Conservation (phyloP, 257 asterid species). For the Anisodus tanguticus region DNA sequence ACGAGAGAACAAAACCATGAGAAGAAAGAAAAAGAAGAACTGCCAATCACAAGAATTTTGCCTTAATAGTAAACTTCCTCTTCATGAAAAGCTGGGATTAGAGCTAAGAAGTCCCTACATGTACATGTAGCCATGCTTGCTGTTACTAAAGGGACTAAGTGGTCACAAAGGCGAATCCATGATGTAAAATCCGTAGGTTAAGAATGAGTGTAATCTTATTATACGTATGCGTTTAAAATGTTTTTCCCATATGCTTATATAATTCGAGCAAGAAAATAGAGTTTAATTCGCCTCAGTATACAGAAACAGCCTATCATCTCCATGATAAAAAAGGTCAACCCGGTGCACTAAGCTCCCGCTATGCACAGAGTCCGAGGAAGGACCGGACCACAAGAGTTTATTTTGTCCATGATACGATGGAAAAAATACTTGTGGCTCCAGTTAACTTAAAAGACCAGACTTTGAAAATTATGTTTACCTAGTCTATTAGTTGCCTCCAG, state of each 20-base stretch:
- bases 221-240: background rate
- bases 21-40: background rate
- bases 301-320: background rate
- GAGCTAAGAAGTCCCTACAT: background rate
- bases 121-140: background rate
- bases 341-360: too few relatives aligned
- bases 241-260: background rate
- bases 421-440: background rate
- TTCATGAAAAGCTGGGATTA: background rate
- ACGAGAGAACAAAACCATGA: background rate
- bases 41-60: too few relatives aligned
- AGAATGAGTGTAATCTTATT: background rate
- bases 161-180: background rate
- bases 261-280: background rate
- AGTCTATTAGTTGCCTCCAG: background rate
- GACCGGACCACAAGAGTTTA: too few relatives aligned
- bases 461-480: slow-evolving; percentile 11
- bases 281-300: background rate
- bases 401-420: background rate
- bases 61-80: background rate
- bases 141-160: background rate
- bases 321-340: too few relatives aligned
- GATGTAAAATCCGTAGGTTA: background rate
- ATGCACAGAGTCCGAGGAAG: too few relatives aligned
- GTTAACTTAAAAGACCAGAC: background rate